Base-by-base conservation (phyloP, 2,329 filamentous ascomycete genomes). In the Ophiostoma sp. region DNA sequence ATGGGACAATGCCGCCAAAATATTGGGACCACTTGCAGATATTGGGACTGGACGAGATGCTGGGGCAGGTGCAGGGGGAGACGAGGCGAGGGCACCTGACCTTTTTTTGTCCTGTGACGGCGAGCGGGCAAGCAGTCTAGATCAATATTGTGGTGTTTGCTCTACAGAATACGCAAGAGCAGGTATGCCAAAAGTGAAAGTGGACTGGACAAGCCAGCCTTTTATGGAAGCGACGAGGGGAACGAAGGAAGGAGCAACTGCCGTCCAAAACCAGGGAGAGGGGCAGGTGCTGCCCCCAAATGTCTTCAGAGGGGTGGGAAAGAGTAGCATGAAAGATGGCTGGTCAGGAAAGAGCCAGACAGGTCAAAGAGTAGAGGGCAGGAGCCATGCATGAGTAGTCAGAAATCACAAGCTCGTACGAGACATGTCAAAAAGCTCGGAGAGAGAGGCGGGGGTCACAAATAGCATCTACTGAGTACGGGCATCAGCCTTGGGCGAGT, bases 1-100 rank as follows among this genome's bases (percentile, higher is more conserved):
- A 66, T 66, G 70, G 70, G 70, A 42, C 63, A 69, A 42, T 64
- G 25, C 61, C 63, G 66, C 66, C 28, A 36, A 52, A 52, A 52
- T 36, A 69, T 69, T 50, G 64, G 63, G 64, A 33, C 64, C 25
- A 22, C 64, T 33, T 68, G 64, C 39, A 68, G 64, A 50, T 68
- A 66, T 66, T 42, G 61, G 61, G 63, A 68, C 17, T 31, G 63
- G 63, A 9, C 42, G 22, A 68, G n/a, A 19, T 28, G 63, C 15
- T 31, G 25, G 25, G 63, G 36, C 61, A 66, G 61, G 61, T 12
- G 22, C 61, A 2, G 3, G 33, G 39, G 36, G 39, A 22, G 36
- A 45, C n/a, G 39, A 63, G 28, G 11, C 15, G 22, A 66, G 6
- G 19, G 63, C 63, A 66, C 22, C 63, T 48, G 63, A 66, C 63